A percentile compares a stretch with the other conserved stretches of the same genome.
Evolutionary conservation across 352 stramenopile species (phyloP).

Genomic region (Pythium guiyangense): DNA sequence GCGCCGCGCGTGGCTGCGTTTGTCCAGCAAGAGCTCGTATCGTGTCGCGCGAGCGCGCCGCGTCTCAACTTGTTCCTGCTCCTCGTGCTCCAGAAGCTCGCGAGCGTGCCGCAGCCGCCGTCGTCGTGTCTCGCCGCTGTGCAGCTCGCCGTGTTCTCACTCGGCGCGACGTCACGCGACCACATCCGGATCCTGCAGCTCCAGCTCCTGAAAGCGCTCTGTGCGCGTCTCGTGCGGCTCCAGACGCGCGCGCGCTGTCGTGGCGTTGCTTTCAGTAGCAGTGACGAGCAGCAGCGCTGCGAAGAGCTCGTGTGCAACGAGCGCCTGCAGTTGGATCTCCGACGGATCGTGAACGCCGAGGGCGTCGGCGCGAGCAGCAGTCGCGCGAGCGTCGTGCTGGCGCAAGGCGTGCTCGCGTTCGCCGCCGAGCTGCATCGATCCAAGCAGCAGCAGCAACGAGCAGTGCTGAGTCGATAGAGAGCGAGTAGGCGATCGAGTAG

Average conservation of each 20-base stretch:
- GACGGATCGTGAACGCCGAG: slow-evolving; percentile 22
- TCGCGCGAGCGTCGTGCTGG: slow-evolving; percentile 34
- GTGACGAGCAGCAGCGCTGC: slow-evolving; percentile 19
- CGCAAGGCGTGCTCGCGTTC: slow-evolving; percentile 36
- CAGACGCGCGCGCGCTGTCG: slow-evolving; percentile 4
- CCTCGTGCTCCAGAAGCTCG: slow-evolving; percentile 43
- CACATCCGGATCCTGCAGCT: slow-evolving; percentile 45
- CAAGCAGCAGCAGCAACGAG: background rate
- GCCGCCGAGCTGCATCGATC: slow-evolving; percentile 2
- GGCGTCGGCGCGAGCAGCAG: slow-evolving; percentile 11
- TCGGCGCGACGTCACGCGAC: slow-evolving; percentile 24
- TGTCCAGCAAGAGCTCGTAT: slow-evolving; percentile 43
- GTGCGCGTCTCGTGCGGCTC: slow-evolving; percentile 23
- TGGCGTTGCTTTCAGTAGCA: too few species aligned
- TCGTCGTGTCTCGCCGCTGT: slow-evolving; percentile 19
- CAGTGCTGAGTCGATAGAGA: background rate
- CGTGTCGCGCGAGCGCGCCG: slow-evolving; percentile 26
- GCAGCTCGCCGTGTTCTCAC: slow-evolving; percentile 36
- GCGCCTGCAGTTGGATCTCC: slow-evolving; percentile 40
- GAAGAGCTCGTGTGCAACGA: slow-evolving; percentile 44
- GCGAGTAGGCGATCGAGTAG: background rate
- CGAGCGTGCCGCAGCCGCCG: slow-evolving; percentile 3
- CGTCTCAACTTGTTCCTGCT: slow-evolving; percentile 53
- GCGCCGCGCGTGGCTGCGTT: slow-evolving; percentile 29
- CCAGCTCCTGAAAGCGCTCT: slow-evolving; percentile 44